Evolutionary conservation across 257 asterid genomes (phyloP), one percentile per base, ranked within the genome.

Genomic region (Voacanga thouarsii): DNA sequence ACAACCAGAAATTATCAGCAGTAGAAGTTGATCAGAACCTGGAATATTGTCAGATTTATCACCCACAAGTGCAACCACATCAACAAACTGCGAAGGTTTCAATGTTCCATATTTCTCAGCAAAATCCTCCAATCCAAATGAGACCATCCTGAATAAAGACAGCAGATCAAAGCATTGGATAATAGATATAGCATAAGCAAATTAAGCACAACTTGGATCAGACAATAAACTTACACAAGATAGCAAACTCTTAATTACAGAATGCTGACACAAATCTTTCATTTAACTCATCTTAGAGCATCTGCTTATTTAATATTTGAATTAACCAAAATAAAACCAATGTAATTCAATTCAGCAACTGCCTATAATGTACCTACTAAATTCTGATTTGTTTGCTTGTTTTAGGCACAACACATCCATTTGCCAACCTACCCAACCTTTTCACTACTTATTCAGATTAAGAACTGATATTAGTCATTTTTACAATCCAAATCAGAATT

Each of bases 61-160:
- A 64, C 99, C 99, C 78, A 91, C 89, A 45, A 96, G 99, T 69
- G 99, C 86, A 80, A 91, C 82, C 76, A 96, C 87, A 82, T 96
- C 99, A 75, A 96, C 98, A 90, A 93, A 96, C 83, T 96, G 99
- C 55, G 94, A 92, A 78, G 98, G 99, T 77, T 77, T 82, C 79
- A 96, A 74, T 15, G 89, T 83, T 74, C 99, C 99, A 87, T 91
- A 93, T 77, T 86, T 89, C 82, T 85, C 82, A 61, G 97, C 92
- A 82, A 90, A 96, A 82, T 96, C 99, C 82, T 96, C 98, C 89
- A 93, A 72, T 75, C 99, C 99, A 84, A 93, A 96, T n/a, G 99
- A 96, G 75, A 88, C 85, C 99, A 94, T 94, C 88, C 99, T 94
- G 82, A 57, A 81, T 78, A 77, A 74, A 37, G 66, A 72, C 59